Base-by-base conservation (phyloP, 108 stramenopile genomes). In the Mayamaea pseudoterrestris region DNA sequence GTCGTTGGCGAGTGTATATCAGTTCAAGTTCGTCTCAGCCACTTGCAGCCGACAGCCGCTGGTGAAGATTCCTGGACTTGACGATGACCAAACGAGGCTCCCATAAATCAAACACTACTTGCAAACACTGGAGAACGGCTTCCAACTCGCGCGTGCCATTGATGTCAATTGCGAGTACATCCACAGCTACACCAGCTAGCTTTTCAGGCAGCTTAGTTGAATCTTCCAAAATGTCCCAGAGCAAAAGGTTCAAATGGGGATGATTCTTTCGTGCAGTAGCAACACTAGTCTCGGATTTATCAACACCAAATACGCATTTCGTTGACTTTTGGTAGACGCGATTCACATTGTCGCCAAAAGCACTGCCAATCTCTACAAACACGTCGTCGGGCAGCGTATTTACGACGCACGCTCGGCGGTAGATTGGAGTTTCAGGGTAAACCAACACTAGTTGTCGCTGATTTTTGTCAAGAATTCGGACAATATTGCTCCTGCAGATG, bases 341-440 rank as follows among this genome's bases (percentile, higher is more conserved):
- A 39, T 80, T 69, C 23, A 82, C 69, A 0, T 66, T 65, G 11
- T 76, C 73, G 7, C 87, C 87, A 49, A 64, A 76, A 58, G 78
- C 80, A 51, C 80, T 81, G 7, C 79, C 84, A 34, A 86, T 76
- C 45, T 86, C 80, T 58, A 83, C 44, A 40, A 89, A 89, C 20
- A 56, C 32, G 47, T 87, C 85, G n/a, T 70, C 55, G 18, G 26
- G 22, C 2, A 59, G 50, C 17, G 76, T 76, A 44, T 86, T 79
- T 2, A 73, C 61, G 29, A 55, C 65, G 6, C 74, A 56, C 14
- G 58, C 47, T 3, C 84, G 71, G 13, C 84, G 74, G 49, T 86
- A 86, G 11, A 71, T 65, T 39, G 63, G 52, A 4, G 84, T 86
- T 71, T 86, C 84, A 1, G 80, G 65, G 1, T 61, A 20, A 65